Conservation (phyloP, 169 alveolate genomes). For the Cryptosporidium meleagridis region DNA sequence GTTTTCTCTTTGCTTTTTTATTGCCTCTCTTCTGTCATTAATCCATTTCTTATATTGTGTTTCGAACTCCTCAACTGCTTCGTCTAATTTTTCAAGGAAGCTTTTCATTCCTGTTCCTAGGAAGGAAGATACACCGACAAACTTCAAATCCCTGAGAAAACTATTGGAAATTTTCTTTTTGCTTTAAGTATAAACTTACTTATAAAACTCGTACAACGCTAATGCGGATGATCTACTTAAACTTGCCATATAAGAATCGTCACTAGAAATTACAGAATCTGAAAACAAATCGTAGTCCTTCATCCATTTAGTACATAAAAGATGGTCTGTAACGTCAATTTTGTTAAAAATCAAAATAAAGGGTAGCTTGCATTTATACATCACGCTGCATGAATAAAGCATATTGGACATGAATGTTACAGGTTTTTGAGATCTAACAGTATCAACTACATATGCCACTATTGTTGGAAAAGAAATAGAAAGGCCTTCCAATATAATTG, state of each 20-base stretch:
- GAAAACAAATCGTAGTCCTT: conserved; percentile 88
- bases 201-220: conserved; percentile 92
- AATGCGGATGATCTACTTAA: conserved; percentile 91
- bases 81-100: conserved; percentile 79
- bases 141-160: conserved; percentile 62
- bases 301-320: conserved; percentile 91
- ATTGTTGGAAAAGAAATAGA: conserved; percentile 93
- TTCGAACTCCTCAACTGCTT: conserved; percentile 81
- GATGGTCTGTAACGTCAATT: conserved; percentile 88
- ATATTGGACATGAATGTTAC: conserved; percentile 97
- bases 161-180: conserved; percentile 37
- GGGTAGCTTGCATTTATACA: conserved; percentile 95
- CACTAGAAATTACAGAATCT: conserved; percentile 85
- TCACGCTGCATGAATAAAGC: conserved; percentile 95
- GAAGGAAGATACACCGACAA: conserved; percentile 87
- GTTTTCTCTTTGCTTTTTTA: conserved; percentile 74
- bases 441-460: conserved; percentile 86
- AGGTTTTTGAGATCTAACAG: conserved; percentile 95
- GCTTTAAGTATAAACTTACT: conserved; percentile 61
- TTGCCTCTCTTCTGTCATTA: conserved; percentile 77
- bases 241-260: conserved; percentile 90
- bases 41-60: conserved; percentile 75
- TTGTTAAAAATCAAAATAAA: conserved; percentile 93
- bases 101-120: conserved; percentile 89
- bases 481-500: conserved; percentile 93